Evolutionary conservation across 208 protist species (phyloP), one percentile per base, ranked within the genome.

Genomic region (Borovskyia barvae): DNA sequence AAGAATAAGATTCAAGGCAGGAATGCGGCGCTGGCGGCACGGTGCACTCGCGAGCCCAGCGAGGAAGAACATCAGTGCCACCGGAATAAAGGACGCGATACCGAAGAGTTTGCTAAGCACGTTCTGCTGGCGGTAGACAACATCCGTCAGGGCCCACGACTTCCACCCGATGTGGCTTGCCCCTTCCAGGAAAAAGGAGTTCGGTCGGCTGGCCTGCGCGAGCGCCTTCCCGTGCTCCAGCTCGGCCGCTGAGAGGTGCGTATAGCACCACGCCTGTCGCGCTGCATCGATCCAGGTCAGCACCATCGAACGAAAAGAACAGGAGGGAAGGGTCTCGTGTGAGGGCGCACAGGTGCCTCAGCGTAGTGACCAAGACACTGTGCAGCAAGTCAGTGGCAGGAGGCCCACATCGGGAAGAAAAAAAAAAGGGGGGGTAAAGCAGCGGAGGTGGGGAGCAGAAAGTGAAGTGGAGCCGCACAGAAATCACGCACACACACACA

Each of bases 31-130:
- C 35, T 75, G 70, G 2, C 53, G 47, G 12, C 65, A 77, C 19
- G 80, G 59, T 14, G 82, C 77, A 40, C 75, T 87, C 9, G 87
- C 68, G 22, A 87, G 33, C 7, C 82, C 87, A 24, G 72, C 35
- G 41, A 93, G 50, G 47, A 90, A 83, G 25, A 90, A 46, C 1
- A 93, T 57, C 15, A 89, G 57, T 9, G 87, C 50, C 17, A 88
- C 50, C 1, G 87, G 87, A 3, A 80, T 37, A 28, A 93, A 64
- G 2, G 75, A 84, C 6, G 63, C 65, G 22, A 93, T 30, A 8
- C 69, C 80, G 41, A 88, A 82, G 25, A 77, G 25, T 53, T 81
- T 88, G 67, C 80, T 87, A 12, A 84, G 19, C 2, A 48, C 19
- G 50, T 90, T 79, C 25, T 56, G 20, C 3, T 58, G 37, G n/a